These are phyloP conservation scores for Waltiozyma sp. DNA, from an alignment of 1,139 yeast genomes.

Conservation along the genomic window DNA sequence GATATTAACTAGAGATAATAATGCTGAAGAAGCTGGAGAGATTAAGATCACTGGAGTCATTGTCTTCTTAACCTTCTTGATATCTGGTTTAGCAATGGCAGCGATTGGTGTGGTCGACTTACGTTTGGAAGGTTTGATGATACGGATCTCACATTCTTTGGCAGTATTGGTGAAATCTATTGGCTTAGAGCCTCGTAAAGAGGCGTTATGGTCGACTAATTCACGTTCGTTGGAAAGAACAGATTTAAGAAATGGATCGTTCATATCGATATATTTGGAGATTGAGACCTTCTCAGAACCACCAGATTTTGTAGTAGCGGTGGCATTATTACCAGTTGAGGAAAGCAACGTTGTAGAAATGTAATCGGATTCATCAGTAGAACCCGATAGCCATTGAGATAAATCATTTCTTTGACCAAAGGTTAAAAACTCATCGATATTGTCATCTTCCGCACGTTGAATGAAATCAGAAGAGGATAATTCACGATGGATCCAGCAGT, in stretches of 20 bases:
- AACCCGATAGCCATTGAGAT: constrained; percentile 69
- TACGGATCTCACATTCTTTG: constrained; percentile 55
- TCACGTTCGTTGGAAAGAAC: constrained; percentile 53
- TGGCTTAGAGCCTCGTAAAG: constrained; percentile 66
- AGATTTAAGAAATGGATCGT: constrained; percentile 46
- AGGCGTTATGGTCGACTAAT: constrained; percentile 67
- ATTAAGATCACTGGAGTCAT: constrained; percentile 80
- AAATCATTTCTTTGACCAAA: constrained; percentile 83
- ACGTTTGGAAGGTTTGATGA: constrained; percentile 44
- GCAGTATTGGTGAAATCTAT: constrained; percentile 67
- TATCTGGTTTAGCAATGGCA: constrained; percentile 3
- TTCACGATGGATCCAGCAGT: constrained; percentile 74
- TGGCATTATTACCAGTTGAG: constrained; percentile 3
- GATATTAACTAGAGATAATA: constrained; percentile 70
- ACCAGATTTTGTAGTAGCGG: neutral
- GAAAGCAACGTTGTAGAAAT: constrained; percentile 18
- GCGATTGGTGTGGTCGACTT: constrained; percentile 12
- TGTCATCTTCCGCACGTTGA: constrained; percentile 53
- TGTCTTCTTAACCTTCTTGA: constrained; percentile 24
- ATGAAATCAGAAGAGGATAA: constrained; percentile 76
- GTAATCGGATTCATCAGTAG: constrained; percentile 45
- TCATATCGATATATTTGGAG: neutral
- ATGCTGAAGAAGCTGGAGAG: constrained; percentile 91
- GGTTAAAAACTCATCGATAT: constrained; percentile 56
- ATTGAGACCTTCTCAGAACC: neutral